Conservation (phyloP, 441 rosid genomes). For the Erodium moschatum region DNA sequence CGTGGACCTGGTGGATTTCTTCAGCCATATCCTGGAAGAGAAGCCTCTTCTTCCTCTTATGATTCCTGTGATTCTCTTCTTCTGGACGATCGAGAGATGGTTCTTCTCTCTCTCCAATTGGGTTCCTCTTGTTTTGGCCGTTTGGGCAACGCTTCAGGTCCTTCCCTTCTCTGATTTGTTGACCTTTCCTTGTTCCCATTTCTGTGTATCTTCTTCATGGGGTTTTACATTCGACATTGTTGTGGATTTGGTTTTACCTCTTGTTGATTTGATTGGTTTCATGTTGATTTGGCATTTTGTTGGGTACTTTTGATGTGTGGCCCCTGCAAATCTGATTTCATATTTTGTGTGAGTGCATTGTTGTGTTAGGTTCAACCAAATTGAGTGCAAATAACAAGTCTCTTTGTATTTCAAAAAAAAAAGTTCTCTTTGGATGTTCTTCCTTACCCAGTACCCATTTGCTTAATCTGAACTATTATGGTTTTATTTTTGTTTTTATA, state of each 20-base stretch:
- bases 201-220: neutral
- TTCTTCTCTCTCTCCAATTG: slow-evolving; percentile 73
- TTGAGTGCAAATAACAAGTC: neutral
- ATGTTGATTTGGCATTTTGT: too few relatives aligned
- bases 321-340: neutral
- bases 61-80: slow-evolving; percentile 47
- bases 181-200: neutral
- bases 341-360: too few relatives aligned
- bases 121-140: slow-evolving; percentile 81
- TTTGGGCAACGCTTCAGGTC: slow-evolving; percentile 88
- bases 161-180: slow-evolving; percentile 1
- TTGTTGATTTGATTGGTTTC: neutral
- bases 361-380: neutral
- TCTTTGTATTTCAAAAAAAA: too few relatives aligned
- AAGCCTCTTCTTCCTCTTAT: slow-evolving; percentile 51
- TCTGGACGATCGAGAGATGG: slow-evolving; percentile 86
- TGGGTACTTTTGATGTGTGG: neutral
- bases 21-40: slow-evolving; percentile 46
- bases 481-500: neutral
- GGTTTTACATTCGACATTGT: too few relatives aligned
- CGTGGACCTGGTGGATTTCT: slow-evolving; percentile 41
- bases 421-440: neutral
- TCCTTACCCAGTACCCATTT: neutral
- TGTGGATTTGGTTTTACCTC: too few relatives aligned
- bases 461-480: neutral